phyloP scores from a whole-genome alignment of 2,329 filamentous ascomycete genomes.

The Penicillium nordicum region DNA sequence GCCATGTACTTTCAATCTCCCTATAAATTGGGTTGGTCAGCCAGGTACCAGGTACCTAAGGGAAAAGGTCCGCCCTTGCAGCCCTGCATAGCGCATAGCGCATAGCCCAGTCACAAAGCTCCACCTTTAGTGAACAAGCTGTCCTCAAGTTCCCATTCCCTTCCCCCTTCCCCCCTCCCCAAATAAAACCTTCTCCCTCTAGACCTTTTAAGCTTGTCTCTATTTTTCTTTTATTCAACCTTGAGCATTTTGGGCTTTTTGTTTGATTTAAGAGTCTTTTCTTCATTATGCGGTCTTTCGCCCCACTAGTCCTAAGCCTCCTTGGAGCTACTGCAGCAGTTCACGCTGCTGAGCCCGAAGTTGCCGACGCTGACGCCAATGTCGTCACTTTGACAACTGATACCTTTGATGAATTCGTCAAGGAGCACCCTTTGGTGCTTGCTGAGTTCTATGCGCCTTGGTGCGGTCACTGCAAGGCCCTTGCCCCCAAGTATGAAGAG shows the following conservation, averaged over 20 bases:
- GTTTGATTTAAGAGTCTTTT: constrained; percentile 10
- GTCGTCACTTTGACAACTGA: constrained; percentile 81
- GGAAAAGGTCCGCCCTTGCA: constrained; percentile 15
- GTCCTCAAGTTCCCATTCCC: constrained; percentile 33
- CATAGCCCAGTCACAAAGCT: constrained; percentile 28
- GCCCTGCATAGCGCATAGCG: constrained; percentile 27
- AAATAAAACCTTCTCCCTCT: constrained; percentile 16
- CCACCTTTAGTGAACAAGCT: constrained; percentile 42
- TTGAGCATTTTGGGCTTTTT: constrained; percentile 8
- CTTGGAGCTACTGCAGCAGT: constrained; percentile 37
- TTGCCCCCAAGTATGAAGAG: constrained; percentile 58
- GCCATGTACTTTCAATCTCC: neutral
- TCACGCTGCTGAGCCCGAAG: constrained; percentile 32
- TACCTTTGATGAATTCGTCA: constrained; percentile 82
- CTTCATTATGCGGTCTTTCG: constrained; percentile 38
- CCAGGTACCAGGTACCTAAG: constrained; percentile 4
- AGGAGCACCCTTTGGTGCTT: constrained; percentile 80
- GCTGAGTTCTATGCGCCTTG: constrained; percentile 97
- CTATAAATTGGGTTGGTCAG: neutral
- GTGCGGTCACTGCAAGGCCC: constrained; percentile 98
- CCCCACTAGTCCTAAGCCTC: constrained; percentile 40
- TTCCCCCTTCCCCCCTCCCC: neutral
- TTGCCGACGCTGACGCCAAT: constrained; percentile 57
- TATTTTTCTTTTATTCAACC: neutral
- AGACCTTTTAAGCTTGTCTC: constrained; percentile 6